phyloP scores from a whole-genome alignment of 169 alveolate species.

The Plasmodium coatneyi region DNA sequence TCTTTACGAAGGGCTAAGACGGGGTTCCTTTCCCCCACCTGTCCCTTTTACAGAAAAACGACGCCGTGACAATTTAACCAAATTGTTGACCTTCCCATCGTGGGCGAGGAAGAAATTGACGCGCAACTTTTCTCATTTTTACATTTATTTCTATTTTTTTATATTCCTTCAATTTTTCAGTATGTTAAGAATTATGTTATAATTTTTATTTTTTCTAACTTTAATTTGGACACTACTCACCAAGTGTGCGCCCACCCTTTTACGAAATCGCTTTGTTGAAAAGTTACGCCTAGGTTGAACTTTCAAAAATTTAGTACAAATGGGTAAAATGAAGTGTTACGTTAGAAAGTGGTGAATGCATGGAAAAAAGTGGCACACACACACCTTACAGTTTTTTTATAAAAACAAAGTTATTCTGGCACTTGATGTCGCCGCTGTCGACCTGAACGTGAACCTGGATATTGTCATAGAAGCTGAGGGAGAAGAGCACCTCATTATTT shows the following conservation, averaged over 20 bases:
- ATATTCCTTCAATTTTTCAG: background rate
- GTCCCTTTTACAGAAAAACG: background rate
- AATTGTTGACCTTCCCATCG: background rate
- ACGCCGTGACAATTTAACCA: background rate
- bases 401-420: conserved; percentile 67
- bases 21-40: background rate
- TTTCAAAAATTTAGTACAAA: background rate
- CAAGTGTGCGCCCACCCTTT: background rate
- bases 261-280: background rate
- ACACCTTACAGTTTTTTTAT: conserved; percentile 17
- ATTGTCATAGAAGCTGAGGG: conserved; percentile 54
- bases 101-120: background rate
- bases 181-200: background rate
- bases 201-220: background rate
- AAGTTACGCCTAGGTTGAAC: background rate
- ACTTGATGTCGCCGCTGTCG: conserved; percentile 45
- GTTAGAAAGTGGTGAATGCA: background rate
- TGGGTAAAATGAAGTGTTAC: background rate
- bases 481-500: conserved; percentile 19
- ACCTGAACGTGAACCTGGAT: conserved; percentile 72
- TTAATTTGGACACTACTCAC: background rate
- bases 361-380: background rate
- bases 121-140: background rate
- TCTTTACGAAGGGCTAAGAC: background rate
- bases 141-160: background rate